phyloP scores from a whole-genome alignment of 2,329 filamentous ascomycete species.

The Teratosphaeria pseudoeucalypti region DNA sequence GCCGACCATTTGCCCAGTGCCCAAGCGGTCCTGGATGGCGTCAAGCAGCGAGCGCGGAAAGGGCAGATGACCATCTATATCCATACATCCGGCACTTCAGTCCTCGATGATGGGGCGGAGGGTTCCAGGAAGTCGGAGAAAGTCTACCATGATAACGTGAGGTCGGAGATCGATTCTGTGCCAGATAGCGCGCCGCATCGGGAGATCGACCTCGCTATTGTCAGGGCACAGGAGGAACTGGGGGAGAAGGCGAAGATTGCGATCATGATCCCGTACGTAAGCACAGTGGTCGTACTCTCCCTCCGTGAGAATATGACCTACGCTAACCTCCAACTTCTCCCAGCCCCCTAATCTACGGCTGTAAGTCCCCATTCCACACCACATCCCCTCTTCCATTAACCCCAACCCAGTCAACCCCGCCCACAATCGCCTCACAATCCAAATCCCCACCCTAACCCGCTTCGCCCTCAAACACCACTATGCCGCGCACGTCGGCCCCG shows the following conservation, averaged over 20 bases:
- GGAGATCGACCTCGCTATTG: conserved; percentile 36
- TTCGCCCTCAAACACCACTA: conserved; percentile 41
- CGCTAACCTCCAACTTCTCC: too few relatives aligned
- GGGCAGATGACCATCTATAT: conserved; percentile 37
- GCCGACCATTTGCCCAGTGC: conserved; percentile 39
- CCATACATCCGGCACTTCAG: conserved; percentile 37
- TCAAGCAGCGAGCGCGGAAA: conserved; percentile 29
- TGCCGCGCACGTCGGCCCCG: conserved; percentile 36
- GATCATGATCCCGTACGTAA: conserved; percentile 35
- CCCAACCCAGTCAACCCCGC: conserved; percentile 17
- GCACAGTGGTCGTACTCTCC: too few relatives aligned
- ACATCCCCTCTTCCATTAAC: not conserved
- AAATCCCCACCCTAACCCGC: conserved; percentile 37
- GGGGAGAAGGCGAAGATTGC: conserved; percentile 34
- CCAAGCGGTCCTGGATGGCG: conserved; percentile 35
- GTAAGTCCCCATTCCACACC: conserved; percentile 6
- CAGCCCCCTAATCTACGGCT: conserved; percentile 36
- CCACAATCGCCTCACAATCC: conserved; percentile 36
- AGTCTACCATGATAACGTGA: conserved; percentile 35
- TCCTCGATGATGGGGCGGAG: conserved; percentile 30
- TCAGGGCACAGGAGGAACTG: conserved; percentile 27
- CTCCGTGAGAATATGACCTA: too few relatives aligned
- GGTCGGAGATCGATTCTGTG: conserved; percentile 31
- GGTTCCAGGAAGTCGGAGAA: conserved; percentile 28
- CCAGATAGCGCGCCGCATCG: conserved; percentile 36